Base-by-base conservation (phyloP, 768 basidiomycete genomes). In the Amanita rubescens region DNA sequence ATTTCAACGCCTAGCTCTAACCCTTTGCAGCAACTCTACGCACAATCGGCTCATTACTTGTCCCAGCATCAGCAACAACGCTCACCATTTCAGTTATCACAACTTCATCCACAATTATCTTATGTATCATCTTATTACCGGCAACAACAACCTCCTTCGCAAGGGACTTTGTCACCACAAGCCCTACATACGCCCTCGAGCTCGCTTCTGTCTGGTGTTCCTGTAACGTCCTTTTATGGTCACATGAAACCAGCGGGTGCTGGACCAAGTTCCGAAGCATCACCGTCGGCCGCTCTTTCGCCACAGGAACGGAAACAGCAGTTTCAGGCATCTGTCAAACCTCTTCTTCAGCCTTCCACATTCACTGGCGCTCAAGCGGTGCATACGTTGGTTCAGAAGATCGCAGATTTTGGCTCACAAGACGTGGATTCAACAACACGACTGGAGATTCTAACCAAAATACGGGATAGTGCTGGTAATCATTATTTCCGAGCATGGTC, bases 401-500 rank as follows among this genome's bases (percentile, higher is more conserved):
- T 92, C 34, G 72, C 71, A 38, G 76, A 82, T 42, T 85, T 75
- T 63, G 84, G 87, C 30, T 67, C 77, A 15, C 63, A 73, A 45
- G 85, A 89, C 22, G 81, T 89, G 20, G 85, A 89, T 52, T 69
- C 78, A 5, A 55, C 69, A n/a, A 76, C 76, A 17, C 83, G 90
- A 5, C 63, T 86, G 51, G 87, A 92, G 64, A 84, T 92, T 50
- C 69, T 93, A 52, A 85, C 84, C 15, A 85, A 82, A 68, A 86
- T 92, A 58, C 77, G 90, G 58, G 89, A 93, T 66, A 81, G 84
- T 45, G 90, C 90, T 25, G 86, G 82, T 38, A 89, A 90, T 63
- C 87, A 89, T 61, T 93, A 92, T 63, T 91, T 87, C 65, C 81
- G 87, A 39, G 89, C 88, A 4, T 92, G 90, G 89, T 78, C 81